Conservation (phyloP, 495 filamentous ascomycete genomes). For the Neohortaea acidophila region DNA sequence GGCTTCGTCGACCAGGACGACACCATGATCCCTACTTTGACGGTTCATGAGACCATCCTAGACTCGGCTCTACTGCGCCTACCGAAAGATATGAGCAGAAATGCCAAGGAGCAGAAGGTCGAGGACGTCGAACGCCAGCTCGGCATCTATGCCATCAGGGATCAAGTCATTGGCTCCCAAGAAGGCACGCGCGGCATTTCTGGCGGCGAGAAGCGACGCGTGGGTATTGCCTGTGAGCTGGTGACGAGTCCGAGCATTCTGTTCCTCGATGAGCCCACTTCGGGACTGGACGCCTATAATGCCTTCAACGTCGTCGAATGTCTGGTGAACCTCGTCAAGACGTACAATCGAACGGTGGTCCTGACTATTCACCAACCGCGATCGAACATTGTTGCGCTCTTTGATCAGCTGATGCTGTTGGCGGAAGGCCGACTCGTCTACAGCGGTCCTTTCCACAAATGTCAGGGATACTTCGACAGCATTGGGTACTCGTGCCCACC, state of each 20-base stretch:
- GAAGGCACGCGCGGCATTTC: conserved; percentile 92
- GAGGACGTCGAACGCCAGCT: conserved; percentile 90
- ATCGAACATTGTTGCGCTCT: conserved; percentile 98
- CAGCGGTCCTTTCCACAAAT: conserved; percentile 75
- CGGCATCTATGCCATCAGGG: conserved; percentile 78
- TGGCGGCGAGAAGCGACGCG: conserved; percentile 87
- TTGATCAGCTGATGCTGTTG: conserved; percentile 81
- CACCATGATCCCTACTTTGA: conserved; percentile 91
- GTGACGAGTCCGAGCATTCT: conserved; percentile 96
- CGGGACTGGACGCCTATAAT: conserved; percentile 88
- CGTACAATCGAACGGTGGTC: conserved; percentile 87
- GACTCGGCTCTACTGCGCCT: conserved; percentile 83
- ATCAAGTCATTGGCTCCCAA: conserved; percentile 94
- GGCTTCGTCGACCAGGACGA: conserved; percentile 98
- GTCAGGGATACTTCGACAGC: conserved; percentile 82
- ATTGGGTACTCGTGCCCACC: conserved; percentile 85
- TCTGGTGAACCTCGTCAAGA: conserved; percentile 84
- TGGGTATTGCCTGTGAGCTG: conserved; percentile 93
- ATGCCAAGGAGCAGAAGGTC: conserved; percentile 75
- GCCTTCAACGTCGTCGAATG: conserved; percentile 96
- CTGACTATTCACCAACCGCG: conserved; percentile 99
- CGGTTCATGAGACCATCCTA: conserved; percentile 94
- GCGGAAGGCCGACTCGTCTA: conserved; percentile 84
- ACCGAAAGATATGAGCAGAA: conserved; percentile 73
- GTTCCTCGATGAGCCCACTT: conserved; percentile 93